A percentile compares a stretch with the other conserved stretches of the same genome.
Conservation (phyloP, 2,329 filamentous ascomycete genomes). For the Penicillium sp. region DNA sequence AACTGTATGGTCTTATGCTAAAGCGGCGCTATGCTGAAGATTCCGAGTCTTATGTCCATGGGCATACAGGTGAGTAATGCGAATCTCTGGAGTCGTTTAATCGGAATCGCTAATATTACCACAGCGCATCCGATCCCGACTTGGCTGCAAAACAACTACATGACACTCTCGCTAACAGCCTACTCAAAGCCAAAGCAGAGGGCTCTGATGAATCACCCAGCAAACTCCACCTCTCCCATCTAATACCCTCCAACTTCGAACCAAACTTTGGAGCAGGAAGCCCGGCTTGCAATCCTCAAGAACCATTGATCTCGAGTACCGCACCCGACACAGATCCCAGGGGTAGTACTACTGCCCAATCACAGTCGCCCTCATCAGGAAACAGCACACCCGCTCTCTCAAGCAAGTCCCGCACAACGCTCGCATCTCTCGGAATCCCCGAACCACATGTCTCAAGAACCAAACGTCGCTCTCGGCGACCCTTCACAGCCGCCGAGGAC, state of each 20-base stretch:
- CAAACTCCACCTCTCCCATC: slow-evolving; percentile 27
- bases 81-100: not conserved
- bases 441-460: slow-evolving; percentile 48
- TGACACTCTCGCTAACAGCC: slow-evolving; percentile 32
- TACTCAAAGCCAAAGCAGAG: slow-evolving; percentile 31
- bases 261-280: slow-evolving; percentile 11
- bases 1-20: slow-evolving; percentile 8
- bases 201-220: slow-evolving; percentile 18
- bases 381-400: slow-evolving; percentile 30
- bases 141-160: slow-evolving; percentile 37
- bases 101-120: slow-evolving; percentile 1
- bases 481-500: slow-evolving; percentile 58
- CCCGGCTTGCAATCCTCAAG: slow-evolving; percentile 13
- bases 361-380: slow-evolving; percentile 14
- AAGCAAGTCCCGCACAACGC: slow-evolving; percentile 29
- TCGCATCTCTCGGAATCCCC: slow-evolving; percentile 46
- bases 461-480: slow-evolving; percentile 52
- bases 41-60: slow-evolving; percentile 56
- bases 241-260: slow-evolving; percentile 18
- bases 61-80: slow-evolving; percentile 36
- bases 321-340: slow-evolving; percentile 12
- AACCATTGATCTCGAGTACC: slow-evolving; percentile 17
- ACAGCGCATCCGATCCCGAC: slow-evolving; percentile 33
- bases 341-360: slow-evolving; percentile 10
- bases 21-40: slow-evolving; percentile 27